phyloP scores from a whole-genome alignment of 345 rosid species.

The Physaria fendleri region DNA sequence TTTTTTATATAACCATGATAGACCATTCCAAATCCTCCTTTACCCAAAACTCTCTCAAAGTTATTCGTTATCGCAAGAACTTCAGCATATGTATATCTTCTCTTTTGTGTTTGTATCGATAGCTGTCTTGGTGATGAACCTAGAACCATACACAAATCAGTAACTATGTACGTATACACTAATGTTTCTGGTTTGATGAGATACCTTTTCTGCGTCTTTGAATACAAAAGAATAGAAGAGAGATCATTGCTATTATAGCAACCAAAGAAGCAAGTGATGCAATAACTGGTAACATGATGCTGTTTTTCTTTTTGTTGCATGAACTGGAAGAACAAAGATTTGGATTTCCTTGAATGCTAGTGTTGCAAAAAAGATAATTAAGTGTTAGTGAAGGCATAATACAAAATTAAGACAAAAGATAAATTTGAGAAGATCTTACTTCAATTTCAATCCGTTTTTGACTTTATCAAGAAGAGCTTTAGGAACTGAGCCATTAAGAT shows the following conservation, averaged over 20 bases:
- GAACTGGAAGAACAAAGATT: conserved; percentile 23
- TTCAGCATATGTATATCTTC: conserved; percentile 13
- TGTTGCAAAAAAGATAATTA: background rate
- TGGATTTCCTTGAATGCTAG: conserved; percentile 22
- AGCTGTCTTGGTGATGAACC: conserved; percentile 13
- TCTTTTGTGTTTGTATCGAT: conserved; percentile 13
- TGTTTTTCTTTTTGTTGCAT: conserved; percentile 14
- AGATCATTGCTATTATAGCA: background rate
- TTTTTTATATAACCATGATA: conserved; percentile 25
- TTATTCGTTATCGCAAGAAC: conserved; percentile 23
- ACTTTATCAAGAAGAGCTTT: conserved; percentile 16
- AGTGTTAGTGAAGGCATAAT: background rate
- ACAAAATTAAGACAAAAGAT: background rate
- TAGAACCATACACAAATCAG: conserved; percentile 6
- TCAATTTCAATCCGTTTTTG: conserved; percentile 12
- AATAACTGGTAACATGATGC: conserved; percentile 5
- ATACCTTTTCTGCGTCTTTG: conserved; percentile 12
- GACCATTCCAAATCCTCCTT: conserved; percentile 33
- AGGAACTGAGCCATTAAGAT: conserved; percentile 45
- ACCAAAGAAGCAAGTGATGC: conserved; percentile 25
- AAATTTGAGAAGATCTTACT: conserved; percentile 14
- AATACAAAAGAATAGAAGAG: conserved; percentile 14
- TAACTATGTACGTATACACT: background rate
- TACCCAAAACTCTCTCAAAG: conserved; percentile 14
- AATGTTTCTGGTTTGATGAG: background rate